A percentile compares a stretch with the other conserved stretches of the same genome.
These are phyloP conservation scores for Selaginella moellendorffii DNA, from an alignment of 75 land plant genomes.

Conservation along the genomic window DNA sequence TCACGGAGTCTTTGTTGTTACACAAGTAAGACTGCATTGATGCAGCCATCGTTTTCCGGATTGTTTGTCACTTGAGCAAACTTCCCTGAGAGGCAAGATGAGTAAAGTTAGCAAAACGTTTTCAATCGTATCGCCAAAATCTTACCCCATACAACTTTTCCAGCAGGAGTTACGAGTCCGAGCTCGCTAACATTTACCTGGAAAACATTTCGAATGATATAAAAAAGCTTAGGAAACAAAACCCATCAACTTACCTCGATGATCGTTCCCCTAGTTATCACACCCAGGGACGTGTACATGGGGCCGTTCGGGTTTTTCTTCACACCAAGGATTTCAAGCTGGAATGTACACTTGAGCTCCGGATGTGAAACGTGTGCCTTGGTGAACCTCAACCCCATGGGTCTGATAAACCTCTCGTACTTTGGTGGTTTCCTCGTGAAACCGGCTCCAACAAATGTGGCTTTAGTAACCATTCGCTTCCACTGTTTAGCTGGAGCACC, in stretches of 20 bases:
- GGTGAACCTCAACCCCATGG: constrained; percentile 77
- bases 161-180: constrained; percentile 96
- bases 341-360: constrained; percentile 92
- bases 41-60: constrained; percentile 85
- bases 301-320: constrained; percentile 98
- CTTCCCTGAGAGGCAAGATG: no score
- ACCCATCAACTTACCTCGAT: constrained; percentile 55
- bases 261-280: constrained; percentile 80
- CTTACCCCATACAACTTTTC: constrained; percentile 98
- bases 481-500: constrained; percentile 78
- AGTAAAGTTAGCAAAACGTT: no score
- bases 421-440: constrained; percentile 98
- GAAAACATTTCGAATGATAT: no score
- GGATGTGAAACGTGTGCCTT: constrained; percentile 99
- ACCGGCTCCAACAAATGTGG: constrained; percentile 87
- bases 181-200: constrained; percentile 97
- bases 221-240: no score
- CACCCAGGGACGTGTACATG: constrained; percentile 97
- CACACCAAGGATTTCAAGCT: constrained; percentile 91
- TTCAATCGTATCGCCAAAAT: no score
- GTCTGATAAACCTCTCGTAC: constrained; percentile 94
- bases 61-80: constrained; percentile 83
- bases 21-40: constrained; percentile 69
- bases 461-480: constrained; percentile 98
- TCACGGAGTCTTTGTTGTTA: no score